Evolutionary conservation across 768 basidiomycete genomes (phyloP).

Genomic region (Tylopilus sp.): DNA sequence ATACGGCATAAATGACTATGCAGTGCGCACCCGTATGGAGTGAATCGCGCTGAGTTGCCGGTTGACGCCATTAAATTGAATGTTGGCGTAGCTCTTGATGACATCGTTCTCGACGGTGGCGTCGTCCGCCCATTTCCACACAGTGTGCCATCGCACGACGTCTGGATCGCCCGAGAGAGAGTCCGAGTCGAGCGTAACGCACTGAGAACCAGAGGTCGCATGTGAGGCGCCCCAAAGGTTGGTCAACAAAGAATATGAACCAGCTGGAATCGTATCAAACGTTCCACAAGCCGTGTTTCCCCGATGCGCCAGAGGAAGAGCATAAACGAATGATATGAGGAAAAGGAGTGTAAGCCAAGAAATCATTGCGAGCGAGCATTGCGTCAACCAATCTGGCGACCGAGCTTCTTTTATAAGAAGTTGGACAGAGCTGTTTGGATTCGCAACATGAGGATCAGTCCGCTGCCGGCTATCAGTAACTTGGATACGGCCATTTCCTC

Average conservation of each 20-base stretch:
- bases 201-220: conserved; percentile 49
- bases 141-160: conserved; percentile 48
- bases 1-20: neutral
- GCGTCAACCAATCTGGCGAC: neutral
- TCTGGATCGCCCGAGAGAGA: conserved; percentile 41
- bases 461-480: neutral
- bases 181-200: conserved; percentile 44
- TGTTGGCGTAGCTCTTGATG: conserved; percentile 63
- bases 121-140: conserved; percentile 55
- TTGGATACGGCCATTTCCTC: neutral
- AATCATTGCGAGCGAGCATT: conserved; percentile 9
- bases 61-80: conserved; percentile 53
- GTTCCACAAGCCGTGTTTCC: conserved; percentile 36
- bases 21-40: conserved; percentile 49
- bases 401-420: conserved; percentile 15
- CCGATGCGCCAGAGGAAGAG: conserved; percentile 1
- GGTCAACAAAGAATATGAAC: conserved; percentile 46
- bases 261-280: conserved; percentile 47
- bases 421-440: neutral
- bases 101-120: too few relatives aligned
- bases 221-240: conserved; percentile 44
- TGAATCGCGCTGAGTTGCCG: conserved; percentile 50
- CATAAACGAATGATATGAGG: conserved; percentile 22
- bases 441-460: neutral
- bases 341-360: conserved; percentile 9